These are phyloP conservation scores for Penicillium vulpinum DNA, from an alignment of 2,329 filamentous ascomycete species.

Conservation along the genomic window DNA sequence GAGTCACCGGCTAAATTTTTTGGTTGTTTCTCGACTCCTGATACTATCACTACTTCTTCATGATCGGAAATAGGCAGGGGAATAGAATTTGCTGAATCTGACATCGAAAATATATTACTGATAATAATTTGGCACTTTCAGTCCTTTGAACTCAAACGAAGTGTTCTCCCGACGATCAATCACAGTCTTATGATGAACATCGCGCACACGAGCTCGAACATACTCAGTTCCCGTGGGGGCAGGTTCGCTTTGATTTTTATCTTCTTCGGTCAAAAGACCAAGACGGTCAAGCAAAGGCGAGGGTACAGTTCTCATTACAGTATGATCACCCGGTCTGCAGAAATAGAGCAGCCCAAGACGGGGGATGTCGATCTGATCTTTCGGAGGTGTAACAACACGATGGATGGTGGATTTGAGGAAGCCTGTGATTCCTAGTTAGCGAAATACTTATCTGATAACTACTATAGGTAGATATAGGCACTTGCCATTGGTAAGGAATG, in stretches of 20 bases:
- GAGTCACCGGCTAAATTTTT: neutral
- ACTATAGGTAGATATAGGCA: neutral
- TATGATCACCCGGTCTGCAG: slow-evolving; percentile 37
- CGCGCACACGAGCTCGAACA: slow-evolving; percentile 49
- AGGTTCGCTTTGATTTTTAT: slow-evolving; percentile 38
- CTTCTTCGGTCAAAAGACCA: slow-evolving; percentile 42
- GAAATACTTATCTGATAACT: neutral
- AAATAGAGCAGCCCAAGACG: slow-evolving; percentile 43
- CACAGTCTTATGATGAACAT: slow-evolving; percentile 50
- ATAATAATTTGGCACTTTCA: slow-evolving; percentile 43
- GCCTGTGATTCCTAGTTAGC: slow-evolving; percentile 2
- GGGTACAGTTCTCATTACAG: slow-evolving; percentile 32
- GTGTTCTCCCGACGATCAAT: slow-evolving; percentile 48
- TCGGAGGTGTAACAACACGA: slow-evolving; percentile 37
- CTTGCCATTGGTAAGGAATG: slow-evolving; percentile 51
- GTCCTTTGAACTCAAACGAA: slow-evolving; percentile 46
- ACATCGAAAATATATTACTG: neutral
- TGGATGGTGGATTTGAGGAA: slow-evolving; percentile 39
- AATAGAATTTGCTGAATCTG: neutral
- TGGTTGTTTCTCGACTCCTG: neutral
- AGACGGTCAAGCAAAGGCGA: slow-evolving; percentile 40
- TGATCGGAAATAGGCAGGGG: neutral
- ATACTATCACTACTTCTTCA: neutral
- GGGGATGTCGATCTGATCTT: slow-evolving; percentile 34
- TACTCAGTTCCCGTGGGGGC: slow-evolving; percentile 48